Base-by-base conservation (phyloP, 129 eudicot genomes). In the Escallonia rubra region DNA sequence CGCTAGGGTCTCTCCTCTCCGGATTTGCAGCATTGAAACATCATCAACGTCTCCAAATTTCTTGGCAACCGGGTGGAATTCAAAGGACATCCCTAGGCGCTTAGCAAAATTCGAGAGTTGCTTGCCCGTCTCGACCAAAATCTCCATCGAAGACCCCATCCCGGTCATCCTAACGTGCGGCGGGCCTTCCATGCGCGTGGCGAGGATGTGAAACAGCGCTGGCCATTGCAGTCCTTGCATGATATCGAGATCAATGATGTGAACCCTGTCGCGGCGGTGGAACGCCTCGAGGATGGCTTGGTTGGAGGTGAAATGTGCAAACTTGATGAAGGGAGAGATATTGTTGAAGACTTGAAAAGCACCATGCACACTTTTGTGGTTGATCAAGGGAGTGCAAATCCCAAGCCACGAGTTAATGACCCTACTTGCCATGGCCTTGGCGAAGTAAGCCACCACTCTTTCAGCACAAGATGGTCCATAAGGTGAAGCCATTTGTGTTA, bases 221-320 rank as follows among this genome's bases (percentile, higher is more conserved):
- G 94, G 96, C 96, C 96, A 89, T 66, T 89, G 96, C 64, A 89
- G 69, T n/a, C 96, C 96, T 39, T 89, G 96, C 96, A 89, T 86
- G 65, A 89, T 89, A 58, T 89, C 96, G 38, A 89, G 82, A 68
- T 89, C 96, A 49, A 89, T 82, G 43, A 89, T 89, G 65, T 89
- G 96, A 43, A 89, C 90, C 77, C 83, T 78, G 5, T 81, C 78
- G 14, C 72, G 82, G 7, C 71, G 71, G 41, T 86, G 90, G 57
- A 83, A 86, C 16, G 94, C 94, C 75, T 89, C 96, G 11, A 89
- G 84, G 64, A 86, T 89, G 13, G 96, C 93, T 57, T 89, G 96
- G 68, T 89, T 89, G 14, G 96, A 86, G 2, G 94, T 89, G 70
- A 89, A 89, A 59, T 89, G 96, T 47, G 96, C 88, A 64, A 89